These are phyloP conservation scores for Ramularia endophylla DNA, from an alignment of 2,329 filamentous ascomycete species.

Conservation along the genomic window DNA sequence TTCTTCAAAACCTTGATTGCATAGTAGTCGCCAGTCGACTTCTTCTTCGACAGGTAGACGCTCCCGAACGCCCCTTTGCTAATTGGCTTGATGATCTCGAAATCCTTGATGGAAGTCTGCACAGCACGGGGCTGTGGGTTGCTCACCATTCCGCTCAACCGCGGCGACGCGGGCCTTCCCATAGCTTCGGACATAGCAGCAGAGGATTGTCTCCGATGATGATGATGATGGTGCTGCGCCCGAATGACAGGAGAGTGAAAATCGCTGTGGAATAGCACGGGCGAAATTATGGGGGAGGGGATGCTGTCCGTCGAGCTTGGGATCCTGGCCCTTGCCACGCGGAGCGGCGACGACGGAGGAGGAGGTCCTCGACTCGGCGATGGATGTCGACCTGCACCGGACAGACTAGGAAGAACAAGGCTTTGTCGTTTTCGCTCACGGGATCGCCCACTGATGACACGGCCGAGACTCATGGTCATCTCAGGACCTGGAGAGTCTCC, in stretches of 20 bases:
- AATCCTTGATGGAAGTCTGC: slow-evolving; percentile 96
- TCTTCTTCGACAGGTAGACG: slow-evolving; percentile 97
- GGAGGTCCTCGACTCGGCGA: slow-evolving; percentile 73
- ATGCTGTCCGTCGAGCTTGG: slow-evolving; percentile 58
- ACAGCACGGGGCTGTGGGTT: slow-evolving; percentile 82
- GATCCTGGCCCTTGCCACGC: slow-evolving; percentile 75
- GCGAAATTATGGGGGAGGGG: slow-evolving; percentile 82
- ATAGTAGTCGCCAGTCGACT: slow-evolving; percentile 96
- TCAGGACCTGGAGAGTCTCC: slow-evolving; percentile 91
- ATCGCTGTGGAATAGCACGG: slow-evolving; percentile 76
- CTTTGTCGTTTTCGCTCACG: slow-evolving; percentile 82
- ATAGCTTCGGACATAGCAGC: slow-evolving; percentile 67
- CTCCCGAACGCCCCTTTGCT: slow-evolving; percentile 98
- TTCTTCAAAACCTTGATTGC: slow-evolving; percentile 99
- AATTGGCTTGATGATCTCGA: slow-evolving; percentile 99
- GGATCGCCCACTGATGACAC: slow-evolving; percentile 61
- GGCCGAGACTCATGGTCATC: slow-evolving; percentile 56
- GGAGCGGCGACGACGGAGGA: slow-evolving; percentile 69
- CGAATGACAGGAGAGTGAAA: slow-evolving; percentile 67
- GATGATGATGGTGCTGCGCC: slow-evolving; percentile 46
- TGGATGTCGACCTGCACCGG: slow-evolving; percentile 72
- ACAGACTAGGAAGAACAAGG: slow-evolving; percentile 65
- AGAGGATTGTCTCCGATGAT: slow-evolving; percentile 87
- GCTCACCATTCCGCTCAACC: slow-evolving; percentile 66
- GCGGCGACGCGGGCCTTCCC: slow-evolving; percentile 69